Evolutionary conservation across 306 rosid genomes (phyloP).

Genomic region (Malus sieversii): DNA sequence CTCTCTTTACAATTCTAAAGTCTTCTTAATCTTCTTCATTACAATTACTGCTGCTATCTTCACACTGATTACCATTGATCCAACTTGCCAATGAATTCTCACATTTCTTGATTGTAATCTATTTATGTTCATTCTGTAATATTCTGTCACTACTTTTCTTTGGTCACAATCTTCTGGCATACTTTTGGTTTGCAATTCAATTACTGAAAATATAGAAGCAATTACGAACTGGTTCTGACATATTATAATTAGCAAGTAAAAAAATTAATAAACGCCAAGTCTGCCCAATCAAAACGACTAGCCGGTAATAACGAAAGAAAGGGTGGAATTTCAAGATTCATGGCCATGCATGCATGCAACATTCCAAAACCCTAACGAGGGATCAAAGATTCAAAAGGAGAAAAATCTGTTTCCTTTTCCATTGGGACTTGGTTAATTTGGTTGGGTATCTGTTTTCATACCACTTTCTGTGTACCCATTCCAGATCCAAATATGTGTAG

Average conservation of each 20-base stretch:
- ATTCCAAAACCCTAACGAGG: background rate
- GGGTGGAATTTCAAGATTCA: too few species aligned
- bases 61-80: background rate
- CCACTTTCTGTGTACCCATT: background rate
- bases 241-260: too few species aligned
- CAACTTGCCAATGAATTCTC: background rate
- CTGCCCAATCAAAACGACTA: too few species aligned
- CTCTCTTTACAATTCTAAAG: too few species aligned
- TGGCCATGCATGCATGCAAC: background rate
- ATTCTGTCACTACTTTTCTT: background rate
- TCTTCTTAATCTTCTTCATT: too few species aligned
- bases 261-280: too few species aligned
- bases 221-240: background rate
- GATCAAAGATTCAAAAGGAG: background rate
- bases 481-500: background rate
- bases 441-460: background rate
- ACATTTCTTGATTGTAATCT: too few species aligned
- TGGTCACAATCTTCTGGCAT: background rate
- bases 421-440: background rate
- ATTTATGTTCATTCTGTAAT: background rate
- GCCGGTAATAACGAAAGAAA: too few species aligned
- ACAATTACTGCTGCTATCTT: too few species aligned
- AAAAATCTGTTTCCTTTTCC: background rate
- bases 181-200: background rate
- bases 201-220: background rate